Evolutionary conservation across 2,329 filamentous ascomycete species (phyloP).

Genomic region (Sarocladium strictum): DNA sequence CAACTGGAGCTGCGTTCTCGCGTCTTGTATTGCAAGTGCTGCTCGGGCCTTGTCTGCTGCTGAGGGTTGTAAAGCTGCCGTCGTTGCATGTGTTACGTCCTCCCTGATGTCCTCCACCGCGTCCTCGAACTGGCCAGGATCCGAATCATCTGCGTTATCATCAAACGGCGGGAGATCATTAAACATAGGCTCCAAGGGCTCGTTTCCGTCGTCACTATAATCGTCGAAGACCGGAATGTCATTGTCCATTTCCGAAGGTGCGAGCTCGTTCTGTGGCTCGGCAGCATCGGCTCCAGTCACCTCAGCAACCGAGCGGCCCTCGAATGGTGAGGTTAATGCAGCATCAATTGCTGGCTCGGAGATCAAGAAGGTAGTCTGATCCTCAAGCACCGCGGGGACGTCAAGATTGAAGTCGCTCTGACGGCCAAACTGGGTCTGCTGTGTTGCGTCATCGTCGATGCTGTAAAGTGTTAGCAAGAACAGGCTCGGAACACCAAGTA

Average conservation of each 20-base stretch:
- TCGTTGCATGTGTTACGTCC: background rate
- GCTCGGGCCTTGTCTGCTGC: background rate
- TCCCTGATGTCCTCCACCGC: background rate
- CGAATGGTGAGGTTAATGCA: conserved; percentile 20
- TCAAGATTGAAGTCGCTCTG: conserved; percentile 48
- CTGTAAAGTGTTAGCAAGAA: conserved; percentile 16
- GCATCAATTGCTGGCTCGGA: conserved; percentile 26
- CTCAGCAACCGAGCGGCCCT: conserved; percentile 16
- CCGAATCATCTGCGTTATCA: background rate
- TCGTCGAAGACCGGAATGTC: background rate
- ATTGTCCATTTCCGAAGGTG: background rate
- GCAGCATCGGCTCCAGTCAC: conserved; percentile 16
- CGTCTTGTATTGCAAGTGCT: conserved; percentile 12
- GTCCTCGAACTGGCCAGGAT: background rate
- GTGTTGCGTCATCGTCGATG: conserved; percentile 34
- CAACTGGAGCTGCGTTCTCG: conserved; percentile 9
- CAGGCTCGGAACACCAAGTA: conserved; percentile 4
- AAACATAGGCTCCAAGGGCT: conserved; percentile 3
- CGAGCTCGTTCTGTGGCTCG: conserved; percentile 7
- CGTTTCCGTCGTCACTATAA: conserved; percentile 1
- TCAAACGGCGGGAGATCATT: background rate
- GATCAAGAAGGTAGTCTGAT: conserved; percentile 48
- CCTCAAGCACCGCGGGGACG: conserved; percentile 39
- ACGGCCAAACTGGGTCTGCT: conserved; percentile 33
- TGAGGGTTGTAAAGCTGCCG: background rate